Percentiles rank a stretch among this genome's conserved stretches.
Conservation (phyloP, 768 basidiomycete species). For the Pholiota molesta region DNA sequence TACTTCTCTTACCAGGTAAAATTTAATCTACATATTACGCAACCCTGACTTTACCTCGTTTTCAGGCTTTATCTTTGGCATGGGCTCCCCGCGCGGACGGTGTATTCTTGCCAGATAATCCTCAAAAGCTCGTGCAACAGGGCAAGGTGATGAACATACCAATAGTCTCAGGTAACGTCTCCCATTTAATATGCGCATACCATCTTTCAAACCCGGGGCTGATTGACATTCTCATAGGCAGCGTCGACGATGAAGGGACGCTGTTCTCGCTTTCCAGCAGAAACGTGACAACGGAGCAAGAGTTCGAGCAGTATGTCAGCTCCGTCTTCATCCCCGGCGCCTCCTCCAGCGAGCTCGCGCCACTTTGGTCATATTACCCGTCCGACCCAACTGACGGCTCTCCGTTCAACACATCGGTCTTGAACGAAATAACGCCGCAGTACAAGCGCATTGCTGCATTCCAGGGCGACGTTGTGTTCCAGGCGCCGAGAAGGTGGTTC, state of each 20-base stretch:
- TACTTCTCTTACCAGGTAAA: constrained; percentile 46
- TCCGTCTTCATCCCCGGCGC: constrained; percentile 18
- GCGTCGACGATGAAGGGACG: constrained; percentile 34
- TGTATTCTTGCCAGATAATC: constrained; percentile 35
- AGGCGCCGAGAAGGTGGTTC: constrained; percentile 52
- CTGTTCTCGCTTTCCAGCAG: constrained; percentile 8
- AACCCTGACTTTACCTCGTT: constrained; percentile 13
- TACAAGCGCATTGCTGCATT: constrained; percentile 55
- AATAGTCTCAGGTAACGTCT: constrained; percentile 16
- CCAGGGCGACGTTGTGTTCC: constrained; percentile 52
- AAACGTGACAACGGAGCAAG: constrained; percentile 33
- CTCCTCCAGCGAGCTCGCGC: constrained; percentile 16
- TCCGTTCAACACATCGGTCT: constrained; percentile 27
- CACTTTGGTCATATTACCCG: constrained; percentile 28
- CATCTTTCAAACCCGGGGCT: constrained; percentile 1
- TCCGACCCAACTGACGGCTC: constrained; percentile 23
- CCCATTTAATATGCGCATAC: too few species aligned
- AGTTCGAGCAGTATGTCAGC: constrained; percentile 27
- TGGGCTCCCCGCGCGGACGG: constrained; percentile 45
- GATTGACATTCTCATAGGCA: constrained; percentile 22
- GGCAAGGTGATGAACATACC: constrained; percentile 37
- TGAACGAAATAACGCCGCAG: constrained; percentile 37
- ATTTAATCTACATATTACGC: not conserved
- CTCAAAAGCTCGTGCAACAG: constrained; percentile 31
- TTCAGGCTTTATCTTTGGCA: constrained; percentile 30